phyloP scores from a whole-genome alignment of 2,329 filamentous ascomycete genomes.

The Talaromyces sp. region DNA sequence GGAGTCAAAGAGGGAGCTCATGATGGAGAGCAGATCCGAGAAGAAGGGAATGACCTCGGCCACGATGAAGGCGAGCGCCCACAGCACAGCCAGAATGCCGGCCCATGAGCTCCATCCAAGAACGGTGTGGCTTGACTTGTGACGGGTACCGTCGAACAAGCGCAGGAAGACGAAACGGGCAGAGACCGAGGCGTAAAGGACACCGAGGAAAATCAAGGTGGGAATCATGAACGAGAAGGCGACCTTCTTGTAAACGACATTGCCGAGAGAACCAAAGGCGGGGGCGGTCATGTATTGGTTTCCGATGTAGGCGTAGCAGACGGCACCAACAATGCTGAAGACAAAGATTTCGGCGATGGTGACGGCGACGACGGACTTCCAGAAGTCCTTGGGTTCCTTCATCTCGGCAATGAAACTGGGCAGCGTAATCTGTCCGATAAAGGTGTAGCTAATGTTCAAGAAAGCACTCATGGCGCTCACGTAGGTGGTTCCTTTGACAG shows the following conservation, averaged over 20 bases:
- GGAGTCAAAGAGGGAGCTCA: slow-evolving; percentile 76
- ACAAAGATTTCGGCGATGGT: slow-evolving; percentile 83
- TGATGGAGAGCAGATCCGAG: slow-evolving; percentile 57
- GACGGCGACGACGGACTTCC: slow-evolving; percentile 86
- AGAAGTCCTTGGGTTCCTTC: slow-evolving; percentile 75
- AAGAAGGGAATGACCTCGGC: slow-evolving; percentile 94
- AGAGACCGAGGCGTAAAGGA: slow-evolving; percentile 84
- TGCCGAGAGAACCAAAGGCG: slow-evolving; percentile 77
- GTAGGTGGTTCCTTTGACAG: slow-evolving; percentile 68
- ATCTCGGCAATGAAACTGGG: slow-evolving; percentile 96
- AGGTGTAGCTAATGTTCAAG: slow-evolving; percentile 92
- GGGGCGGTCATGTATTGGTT: slow-evolving; percentile 84
- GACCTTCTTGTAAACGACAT: slow-evolving; percentile 74
- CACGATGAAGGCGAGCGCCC: slow-evolving; percentile 88
- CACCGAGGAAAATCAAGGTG: slow-evolving; percentile 85
- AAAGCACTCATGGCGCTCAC: slow-evolving; percentile 81
- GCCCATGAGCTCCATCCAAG: slow-evolving; percentile 77
- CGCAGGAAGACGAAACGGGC: slow-evolving; percentile 91
- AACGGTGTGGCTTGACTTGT: slow-evolving; percentile 75
- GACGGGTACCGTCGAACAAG: slow-evolving; percentile 70
- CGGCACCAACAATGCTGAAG: slow-evolving; percentile 73
- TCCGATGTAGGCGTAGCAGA: slow-evolving; percentile 83
- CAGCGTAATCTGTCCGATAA: slow-evolving; percentile 91
- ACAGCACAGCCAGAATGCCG: slow-evolving; percentile 59
- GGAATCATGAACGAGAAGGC: slow-evolving; percentile 95